Base-by-base conservation (phyloP, 2,329 filamentous ascomycete species). In the Orbilia javanica region DNA sequence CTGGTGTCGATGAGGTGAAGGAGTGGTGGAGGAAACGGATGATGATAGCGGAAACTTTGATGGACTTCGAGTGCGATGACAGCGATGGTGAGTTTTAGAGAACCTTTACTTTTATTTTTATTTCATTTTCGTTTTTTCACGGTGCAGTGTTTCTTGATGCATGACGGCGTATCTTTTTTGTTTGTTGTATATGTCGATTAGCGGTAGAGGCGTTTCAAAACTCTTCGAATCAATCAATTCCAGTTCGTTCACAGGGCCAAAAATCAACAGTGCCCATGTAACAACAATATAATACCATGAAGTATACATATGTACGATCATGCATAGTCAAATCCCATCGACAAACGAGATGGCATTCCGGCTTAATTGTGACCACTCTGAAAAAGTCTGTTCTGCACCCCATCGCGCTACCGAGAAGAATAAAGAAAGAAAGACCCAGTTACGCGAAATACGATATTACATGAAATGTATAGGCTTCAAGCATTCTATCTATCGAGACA, bases 321-420 rank as follows among this genome's bases (percentile, higher is more conserved):
- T 42, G 50, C 73, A 77, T 77, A 77, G 73, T 77, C 73, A 77
- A 77, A 77, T 77, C 73, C 73, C 73, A 71, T 77, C 57, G 36
- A 77, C 60, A 50, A 57, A 36, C 53, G 31, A 63, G 22, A 77
- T 77, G 73, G 73, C 73, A 77, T 77, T 77, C 73, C 73, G 73
- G 73, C 73, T 77, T 77, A 77, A 77, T 77, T 77, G 73, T 77
- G 73, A 77, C 73, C 73, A 67, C 50, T 67, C 60, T 34, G 29
- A 44, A 44, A 55, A 57, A 69, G 42, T 77, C 60, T 77, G 31
- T 65, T 77, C 73, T 77, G 27, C 73, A 77, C 73, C 73, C 46
- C 73, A 77, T 66, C 73, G 55, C 73, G 62, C 62, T 77, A 77
- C 73, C 73, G 73, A 71, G 65, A 57, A 48, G 57, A 42, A 53